phyloP scores from a whole-genome alignment of 306 rosid species.

The Inga laurina region DNA sequence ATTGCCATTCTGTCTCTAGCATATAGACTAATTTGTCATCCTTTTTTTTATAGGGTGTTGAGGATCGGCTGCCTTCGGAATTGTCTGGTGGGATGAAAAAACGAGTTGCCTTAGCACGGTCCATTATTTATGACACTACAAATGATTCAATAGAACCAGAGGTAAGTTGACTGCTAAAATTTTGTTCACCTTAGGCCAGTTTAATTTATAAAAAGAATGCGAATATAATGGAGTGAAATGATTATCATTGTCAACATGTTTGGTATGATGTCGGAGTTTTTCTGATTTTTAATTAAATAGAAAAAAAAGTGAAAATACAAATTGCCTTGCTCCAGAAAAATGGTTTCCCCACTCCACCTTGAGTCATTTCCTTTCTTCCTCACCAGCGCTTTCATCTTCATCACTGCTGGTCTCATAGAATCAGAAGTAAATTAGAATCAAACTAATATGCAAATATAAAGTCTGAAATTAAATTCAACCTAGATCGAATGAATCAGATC shows the following conservation, averaged over 20 bases:
- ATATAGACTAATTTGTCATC: constrained; percentile 15
- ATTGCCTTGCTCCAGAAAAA: background rate
- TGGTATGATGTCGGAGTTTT: background rate
- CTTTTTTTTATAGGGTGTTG: constrained; percentile 66
- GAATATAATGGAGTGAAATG: background rate
- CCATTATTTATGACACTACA: constrained; percentile 80
- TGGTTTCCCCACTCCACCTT: background rate
- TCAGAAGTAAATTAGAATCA: background rate
- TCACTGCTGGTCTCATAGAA: background rate
- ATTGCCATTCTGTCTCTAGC: background rate
- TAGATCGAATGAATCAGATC: background rate
- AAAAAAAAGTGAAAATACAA: background rate
- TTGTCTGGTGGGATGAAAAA: constrained; percentile 99
- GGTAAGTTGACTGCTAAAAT: constrained; percentile 52
- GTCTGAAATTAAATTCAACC: background rate
- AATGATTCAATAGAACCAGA: constrained; percentile 83
- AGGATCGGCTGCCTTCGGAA: constrained; percentile 92
- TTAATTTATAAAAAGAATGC: background rate
- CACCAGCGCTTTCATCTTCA: background rate
- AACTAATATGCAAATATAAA: background rate
- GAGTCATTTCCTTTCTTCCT: background rate
- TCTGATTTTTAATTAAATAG: background rate
- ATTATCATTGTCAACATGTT: background rate
- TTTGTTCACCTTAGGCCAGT: background rate
- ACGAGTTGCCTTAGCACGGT: constrained; percentile 96